Base-by-base conservation (phyloP, 192 early-diverging fungal genomes). In the Entrophospora sp. region DNA sequence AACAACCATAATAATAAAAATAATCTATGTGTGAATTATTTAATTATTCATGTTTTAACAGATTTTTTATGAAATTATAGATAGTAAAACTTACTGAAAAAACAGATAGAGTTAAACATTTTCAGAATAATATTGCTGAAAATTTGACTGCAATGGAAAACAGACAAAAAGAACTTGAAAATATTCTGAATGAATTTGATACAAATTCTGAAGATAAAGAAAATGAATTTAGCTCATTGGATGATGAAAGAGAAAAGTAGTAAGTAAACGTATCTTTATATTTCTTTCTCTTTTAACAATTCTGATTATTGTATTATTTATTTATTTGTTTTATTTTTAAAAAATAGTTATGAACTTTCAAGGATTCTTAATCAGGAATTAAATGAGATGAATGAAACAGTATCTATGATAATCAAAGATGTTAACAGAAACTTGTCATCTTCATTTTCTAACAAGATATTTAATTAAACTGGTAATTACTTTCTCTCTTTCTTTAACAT, bases 311-410 rank as follows among this genome's bases (percentile, higher is more conserved):
- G n/a, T 20, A 22, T 24, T 22, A 22, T 22, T 22, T 24, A 4
- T 16, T 20, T 12, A 4, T 58, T 5, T n/a, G 1, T 12, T 38
- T 92, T 34, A 91, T 46, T 18, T 25, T 18, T 24, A 2, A 6
- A 95, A 49, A 82, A n/a, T 49, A 87, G 91, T n/a, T 98, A 95
- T 75, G 75, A 78, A 60, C 75, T 93, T 35, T 92, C 93, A 5
- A 90, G 91, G 77, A 77, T 77, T n/a, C 72, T 98, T 40, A 92
- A 91, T 75, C 83, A 77, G 63, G 89, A 95, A 63, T 72, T 98
- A 46, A 93, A 96, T 66, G 88, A 92, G 43, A 87, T 98, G 77
- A 83, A 83, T 22, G 73, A 83, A 36, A 87, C 88, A 45, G 74
- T 98, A 40, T 81, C 83, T 16, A 78, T 73, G 46, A 84, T 98